These are phyloP conservation scores for Coprinellus micaceus DNA, from an alignment of 768 basidiomycete species.

Conservation along the genomic window DNA sequence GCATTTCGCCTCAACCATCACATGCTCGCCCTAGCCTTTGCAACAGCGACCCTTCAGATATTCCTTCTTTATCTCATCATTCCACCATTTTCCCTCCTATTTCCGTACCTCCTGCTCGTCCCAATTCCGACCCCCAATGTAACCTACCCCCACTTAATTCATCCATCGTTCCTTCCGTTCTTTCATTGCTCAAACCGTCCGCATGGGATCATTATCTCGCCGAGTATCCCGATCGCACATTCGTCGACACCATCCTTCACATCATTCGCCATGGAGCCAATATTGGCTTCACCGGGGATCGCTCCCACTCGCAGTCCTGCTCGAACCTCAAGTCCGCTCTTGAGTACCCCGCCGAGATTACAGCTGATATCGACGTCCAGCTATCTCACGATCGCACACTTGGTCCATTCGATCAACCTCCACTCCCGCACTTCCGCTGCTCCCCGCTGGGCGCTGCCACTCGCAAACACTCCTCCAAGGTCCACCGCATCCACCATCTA, in stretches of 20 bases:
- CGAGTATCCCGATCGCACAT: conserved; percentile 4
- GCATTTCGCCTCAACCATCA: not conserved
- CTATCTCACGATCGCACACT: conserved; percentile 3
- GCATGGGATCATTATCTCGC: not conserved
- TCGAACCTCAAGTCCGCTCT: conserved; percentile 25
- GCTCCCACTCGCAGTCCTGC: conserved; percentile 10
- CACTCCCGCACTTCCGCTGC: conserved; percentile 16
- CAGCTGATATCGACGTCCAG: not conserved
- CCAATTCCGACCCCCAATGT: conserved; percentile 20
- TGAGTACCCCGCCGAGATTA: conserved; percentile 2
- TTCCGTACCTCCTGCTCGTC: conserved; percentile 7
- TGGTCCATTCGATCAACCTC: conserved; percentile 20
- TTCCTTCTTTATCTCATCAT: not conserved
- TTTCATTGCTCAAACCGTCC: conserved; percentile 11
- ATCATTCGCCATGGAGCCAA: conserved; percentile 26
- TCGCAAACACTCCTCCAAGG: conserved; percentile 20
- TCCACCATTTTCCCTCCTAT: conserved; percentile 1
- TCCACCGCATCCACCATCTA: conserved; percentile 16
- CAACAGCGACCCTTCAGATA: too few relatives aligned
- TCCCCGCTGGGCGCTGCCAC: conserved; percentile 23
- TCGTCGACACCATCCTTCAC: conserved; percentile 21
- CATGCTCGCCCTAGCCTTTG: not conserved
- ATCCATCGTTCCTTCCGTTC: not conserved
- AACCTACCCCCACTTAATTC: conserved; percentile 4
- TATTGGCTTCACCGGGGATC: conserved; percentile 20